Base-by-base conservation (phyloP, 306 rosid genomes). In the Prinsepia uniflora region DNA sequence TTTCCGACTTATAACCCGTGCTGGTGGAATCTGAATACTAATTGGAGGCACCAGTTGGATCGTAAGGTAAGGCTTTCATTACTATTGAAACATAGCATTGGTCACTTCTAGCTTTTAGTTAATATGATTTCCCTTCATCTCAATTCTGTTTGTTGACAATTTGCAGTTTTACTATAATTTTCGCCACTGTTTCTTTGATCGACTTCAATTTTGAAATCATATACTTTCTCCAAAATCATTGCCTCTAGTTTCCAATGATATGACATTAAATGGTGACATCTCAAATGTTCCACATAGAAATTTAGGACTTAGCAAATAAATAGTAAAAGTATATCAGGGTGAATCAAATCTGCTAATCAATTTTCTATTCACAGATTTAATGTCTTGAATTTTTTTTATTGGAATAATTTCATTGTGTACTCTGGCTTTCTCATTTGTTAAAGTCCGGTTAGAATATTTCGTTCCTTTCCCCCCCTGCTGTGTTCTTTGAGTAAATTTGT, bases 21-120 rank as follows among this genome's bases (percentile, higher is more conserved):
- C 30, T 68, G 47, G 61, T 72, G 68, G 56, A 76, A 73, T 71
- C 20, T 61, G 30, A 24, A 24, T 24, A 72, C 78, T 65, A 74
- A 47, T 45, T 79, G 72, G 79, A 76, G 24, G 64, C 70, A 65
- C 49, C 90, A 88, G 87, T 81, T 62, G 84, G 81, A 68, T 73
- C 87, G 67, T 81, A 86, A 88, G 90, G 90, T 84, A 80, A 18
- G 63, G 19, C 41, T 69, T 57, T 0, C 9, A 30, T 52, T 49
- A 47, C 36, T 15, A 50, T 24, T 7, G 57, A 34, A 56, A 54
- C 53, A 41, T 3, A 34, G 15, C n/a, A 54, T 57, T 57, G 13
- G 6, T 6, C 12, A 67, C 9, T 24, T 52, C 49, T 2, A 67
- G 19, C 30, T 34, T 10, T 17, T 67, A 24, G 46, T 30, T 67